Evolutionary conservation across 2,329 filamentous ascomycete genomes (phyloP), one percentile per base, ranked within the genome.

Genomic region (Xylariaceae sp.): DNA sequence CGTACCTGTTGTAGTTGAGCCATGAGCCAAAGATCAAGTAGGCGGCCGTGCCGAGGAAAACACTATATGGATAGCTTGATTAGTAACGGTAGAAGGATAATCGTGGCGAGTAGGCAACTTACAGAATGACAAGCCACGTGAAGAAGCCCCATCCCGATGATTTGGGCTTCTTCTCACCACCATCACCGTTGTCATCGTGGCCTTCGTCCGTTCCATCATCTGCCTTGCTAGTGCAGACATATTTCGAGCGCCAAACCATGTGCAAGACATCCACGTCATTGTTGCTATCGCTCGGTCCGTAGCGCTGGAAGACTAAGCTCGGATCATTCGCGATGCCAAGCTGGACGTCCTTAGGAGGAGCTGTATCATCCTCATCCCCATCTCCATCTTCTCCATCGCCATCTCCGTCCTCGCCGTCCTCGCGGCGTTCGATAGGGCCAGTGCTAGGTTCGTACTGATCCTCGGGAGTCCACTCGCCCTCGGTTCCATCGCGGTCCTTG

Each of bases 11-110:
- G 77, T 97, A 97, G 74, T 97, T 97, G 65, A 97, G 83, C 93
- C 93, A 98, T 17, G 91, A 95, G 54, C 92, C 91, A 63, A 97
- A 97, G 65, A 97, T 95, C 55, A 98, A 83, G 70, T 97, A 98
- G 20, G 91, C 73, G 2, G 93, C 89, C 33, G 83, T 85, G 37
- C 80, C 80, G 52, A 97, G 77, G 78, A 98, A 98, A 48, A 85
- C 71, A 56, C 91, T 95, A 55, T 17, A 43, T n/a, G 19, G 10
- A 23, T 11, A n/a, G 38, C 49, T 61, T 53, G 55, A 63, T 35
- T 43, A 32, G 10, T 19, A 12, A n/a, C 11, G 17, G 25, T 37
- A 43, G 36, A n/a, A 22, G n/a, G n/a, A 40, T n/a, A 8, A 37
- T 39, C 40, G 33, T 45, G 35, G 22, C 14, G 20, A 4, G 10